Evolutionary conservation across 2,329 filamentous ascomycete genomes (phyloP), one percentile per base, ranked within the genome.

Genomic region (Arachnopeziza araneosa): DNA sequence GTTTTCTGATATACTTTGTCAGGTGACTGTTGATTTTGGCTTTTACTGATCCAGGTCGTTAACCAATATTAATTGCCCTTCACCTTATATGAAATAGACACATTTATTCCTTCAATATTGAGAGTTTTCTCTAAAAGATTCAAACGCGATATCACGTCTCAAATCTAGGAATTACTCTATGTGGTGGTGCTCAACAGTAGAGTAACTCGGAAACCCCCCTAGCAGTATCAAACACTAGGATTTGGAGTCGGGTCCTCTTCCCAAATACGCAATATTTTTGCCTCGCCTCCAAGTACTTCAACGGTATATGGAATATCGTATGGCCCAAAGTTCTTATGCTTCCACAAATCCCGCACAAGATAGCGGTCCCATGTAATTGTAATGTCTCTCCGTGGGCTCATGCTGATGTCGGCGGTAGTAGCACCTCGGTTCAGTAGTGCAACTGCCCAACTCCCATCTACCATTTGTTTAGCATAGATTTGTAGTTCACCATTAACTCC

Each of bases 261-360:
- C 58, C 57, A 66, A 12, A 67, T 9, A 17, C 66, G 36, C 44
- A 67, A 58, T 23, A 65, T 54, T 50, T 65, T 65, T 10, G 64
- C 66, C 32, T 67, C 64, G 48, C 66, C 63, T 1, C 63, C 58
- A 56, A 65, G 63, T 9, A 66, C 66, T 23, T 67, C 64, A 17
- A 62, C 54, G 5, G 57, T 60, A 44, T 65, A 67, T 1, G 66
- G 61, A 51, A 66, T 53, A 62, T 66, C 64, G 52, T 65, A 66
- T 22, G 59, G 49, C 2, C 64, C 64, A 12, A 53, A 24, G 19
- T 66, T 63, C 44, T 65, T 60, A 19, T 67, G 63, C 50, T 65
- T 66, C 64, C 66, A 67, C 7, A 66, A 30, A 59, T 67, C 66
- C 4, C 66, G 55, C 22, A 67, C 44, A 8, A 55, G 54, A 59